These are phyloP conservation scores for Durotheca rogersii DNA, from an alignment of 495 filamentous ascomycete genomes.

Conservation along the genomic window DNA sequence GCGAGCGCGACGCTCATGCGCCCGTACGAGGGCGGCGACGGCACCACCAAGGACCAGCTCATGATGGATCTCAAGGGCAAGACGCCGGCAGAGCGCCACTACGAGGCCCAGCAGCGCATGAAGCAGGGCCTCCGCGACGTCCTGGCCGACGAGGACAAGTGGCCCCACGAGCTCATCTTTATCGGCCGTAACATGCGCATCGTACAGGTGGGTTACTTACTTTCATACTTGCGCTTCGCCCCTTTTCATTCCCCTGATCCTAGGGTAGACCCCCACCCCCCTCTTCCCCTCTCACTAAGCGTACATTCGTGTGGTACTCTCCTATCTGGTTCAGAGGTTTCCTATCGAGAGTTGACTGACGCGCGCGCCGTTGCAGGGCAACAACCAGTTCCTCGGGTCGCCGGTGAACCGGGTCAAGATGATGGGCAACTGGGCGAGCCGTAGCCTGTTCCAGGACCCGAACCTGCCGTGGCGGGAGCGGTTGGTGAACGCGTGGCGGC, in stretches of 20 bases:
- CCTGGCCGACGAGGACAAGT: conserved; percentile 85
- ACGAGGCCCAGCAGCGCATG: conserved; percentile 82
- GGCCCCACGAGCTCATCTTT: conserved; percentile 92
- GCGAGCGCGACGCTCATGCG: conserved; percentile 85
- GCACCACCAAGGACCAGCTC: conserved; percentile 60
- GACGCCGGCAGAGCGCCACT: conserved; percentile 67
- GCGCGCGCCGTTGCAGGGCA: conserved; percentile 32
- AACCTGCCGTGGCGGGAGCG: conserved; percentile 41
- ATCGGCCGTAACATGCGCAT: conserved; percentile 95
- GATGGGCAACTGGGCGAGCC: conserved; percentile 84
- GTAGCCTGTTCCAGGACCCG: conserved; percentile 67
- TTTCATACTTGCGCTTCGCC: too few species aligned
- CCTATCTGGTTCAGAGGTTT: background rate
- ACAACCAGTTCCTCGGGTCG: conserved; percentile 74
- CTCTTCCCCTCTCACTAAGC: too few species aligned
- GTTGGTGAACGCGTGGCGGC: conserved; percentile 60
- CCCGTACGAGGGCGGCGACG: conserved; percentile 84
- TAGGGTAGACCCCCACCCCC: too few species aligned
- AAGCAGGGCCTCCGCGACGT: conserved; percentile 81
- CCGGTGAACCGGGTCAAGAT: conserved; percentile 96
- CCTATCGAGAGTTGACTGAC: background rate
- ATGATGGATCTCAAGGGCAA: conserved; percentile 51
- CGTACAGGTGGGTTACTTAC: conserved; percentile 52
- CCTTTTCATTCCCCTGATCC: too few species aligned
- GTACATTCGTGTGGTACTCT: too few species aligned